phyloP scores from a whole-genome alignment of 2,329 filamentous ascomycete species.

The Ascochyta clinopodiicola region DNA sequence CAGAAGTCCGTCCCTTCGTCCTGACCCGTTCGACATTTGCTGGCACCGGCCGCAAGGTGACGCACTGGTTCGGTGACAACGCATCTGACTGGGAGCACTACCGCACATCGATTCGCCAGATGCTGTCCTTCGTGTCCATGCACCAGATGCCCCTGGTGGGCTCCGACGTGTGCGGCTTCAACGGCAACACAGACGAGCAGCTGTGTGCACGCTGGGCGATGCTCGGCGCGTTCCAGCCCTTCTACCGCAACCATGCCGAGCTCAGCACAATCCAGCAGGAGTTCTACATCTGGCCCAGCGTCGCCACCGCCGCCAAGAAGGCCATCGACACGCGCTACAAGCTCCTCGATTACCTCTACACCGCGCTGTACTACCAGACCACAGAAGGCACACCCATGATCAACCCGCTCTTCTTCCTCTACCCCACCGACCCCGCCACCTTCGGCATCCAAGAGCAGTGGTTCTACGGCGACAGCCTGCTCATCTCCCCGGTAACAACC shows the following conservation, averaged over 20 bases:
- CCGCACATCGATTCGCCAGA: conserved; percentile 49
- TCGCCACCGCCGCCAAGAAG: conserved; percentile 68
- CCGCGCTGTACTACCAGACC: conserved; percentile 67
- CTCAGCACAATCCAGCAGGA: conserved; percentile 65
- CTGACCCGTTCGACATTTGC: conserved; percentile 80
- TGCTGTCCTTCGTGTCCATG: conserved; percentile 55
- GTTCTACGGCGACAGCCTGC: conserved; percentile 64
- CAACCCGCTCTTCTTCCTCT: conserved; percentile 75
- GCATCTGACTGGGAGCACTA: conserved; percentile 54
- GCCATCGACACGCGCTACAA: conserved; percentile 77
- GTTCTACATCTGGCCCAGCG: conserved; percentile 72
- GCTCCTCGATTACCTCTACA: conserved; percentile 82
- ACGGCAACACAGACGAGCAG: conserved; percentile 67
- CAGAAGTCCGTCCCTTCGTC: conserved; percentile 69
- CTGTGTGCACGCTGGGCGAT: conserved; percentile 79
- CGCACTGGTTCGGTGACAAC: conserved; percentile 69
- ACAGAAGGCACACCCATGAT: conserved; percentile 69
- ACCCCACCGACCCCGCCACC: conserved; percentile 63
- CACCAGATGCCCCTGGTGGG: conserved; percentile 59
- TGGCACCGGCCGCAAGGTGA: conserved; percentile 67
- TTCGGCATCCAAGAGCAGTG: conserved; percentile 62
- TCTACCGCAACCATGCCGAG: conserved; percentile 77
- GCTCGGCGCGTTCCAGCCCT: conserved; percentile 75
- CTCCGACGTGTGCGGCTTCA: conserved; percentile 79
- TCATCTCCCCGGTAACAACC: conserved; percentile 63